phyloP scores from a whole-genome alignment of 495 filamentous ascomycete genomes.

The Lindgomyces ingoldianus region DNA sequence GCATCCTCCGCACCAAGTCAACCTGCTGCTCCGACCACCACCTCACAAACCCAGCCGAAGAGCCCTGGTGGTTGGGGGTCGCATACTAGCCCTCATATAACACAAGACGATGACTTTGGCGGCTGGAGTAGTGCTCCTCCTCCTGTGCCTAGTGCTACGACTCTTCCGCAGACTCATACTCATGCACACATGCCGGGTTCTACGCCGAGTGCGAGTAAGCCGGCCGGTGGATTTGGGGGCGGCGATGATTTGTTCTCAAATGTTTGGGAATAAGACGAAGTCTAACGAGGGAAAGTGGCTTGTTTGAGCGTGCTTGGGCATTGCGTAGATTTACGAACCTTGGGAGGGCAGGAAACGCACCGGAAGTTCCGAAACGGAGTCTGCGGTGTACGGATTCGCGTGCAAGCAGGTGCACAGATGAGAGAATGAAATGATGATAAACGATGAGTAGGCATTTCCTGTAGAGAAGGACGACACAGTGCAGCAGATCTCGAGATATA shows the following conservation, averaged over 20 bases:
- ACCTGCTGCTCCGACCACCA: slow-evolving; percentile 33
- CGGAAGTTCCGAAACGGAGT: too few relatives aligned
- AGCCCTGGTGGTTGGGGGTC: slow-evolving; percentile 31
- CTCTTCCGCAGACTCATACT: slow-evolving; percentile 1
- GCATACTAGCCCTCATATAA: slow-evolving; percentile 48
- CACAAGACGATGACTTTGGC: slow-evolving; percentile 88
- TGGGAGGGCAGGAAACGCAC: too few relatives aligned
- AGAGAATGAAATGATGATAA: neutral
- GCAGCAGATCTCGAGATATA: too few relatives aligned
- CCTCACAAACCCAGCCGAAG: slow-evolving; percentile 57
- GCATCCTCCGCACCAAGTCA: slow-evolving; percentile 34
- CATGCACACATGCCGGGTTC: neutral
- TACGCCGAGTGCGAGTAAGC: slow-evolving; percentile 23
- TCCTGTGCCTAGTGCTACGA: slow-evolving; percentile 54
- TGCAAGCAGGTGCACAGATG: neutral
- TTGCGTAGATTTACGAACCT: too few relatives aligned
- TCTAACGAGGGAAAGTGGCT: neutral
- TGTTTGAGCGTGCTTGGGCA: neutral
- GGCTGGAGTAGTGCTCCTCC: slow-evolving; percentile 78
- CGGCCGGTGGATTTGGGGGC: slow-evolving; percentile 59
- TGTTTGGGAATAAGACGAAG: slow-evolving; percentile 71
- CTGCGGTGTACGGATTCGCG: neutral
- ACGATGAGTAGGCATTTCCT: too few relatives aligned
- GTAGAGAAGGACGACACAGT: too few relatives aligned
- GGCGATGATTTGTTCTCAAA: slow-evolving; percentile 88